Conservation (phyloP, 345 rosid genomes). For the Hypericum perforatum region DNA sequence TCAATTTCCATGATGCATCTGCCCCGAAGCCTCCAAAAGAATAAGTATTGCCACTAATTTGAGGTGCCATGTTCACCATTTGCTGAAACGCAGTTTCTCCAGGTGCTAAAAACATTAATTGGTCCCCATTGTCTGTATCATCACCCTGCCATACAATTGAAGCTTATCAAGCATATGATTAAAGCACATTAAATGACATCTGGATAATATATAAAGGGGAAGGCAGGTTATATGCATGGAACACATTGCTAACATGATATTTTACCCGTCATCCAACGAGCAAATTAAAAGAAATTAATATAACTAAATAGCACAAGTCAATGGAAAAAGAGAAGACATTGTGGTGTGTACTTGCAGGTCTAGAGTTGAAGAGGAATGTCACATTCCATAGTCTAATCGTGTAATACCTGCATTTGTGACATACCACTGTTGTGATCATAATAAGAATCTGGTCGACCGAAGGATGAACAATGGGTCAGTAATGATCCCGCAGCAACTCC, state of each 20-base stretch:
- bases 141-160: slow-evolving; percentile 36
- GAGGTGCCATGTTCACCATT: slow-evolving; percentile 28
- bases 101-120: slow-evolving; percentile 40
- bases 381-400: too few species aligned
- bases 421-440: slow-evolving; percentile 38
- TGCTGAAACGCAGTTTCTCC: slow-evolving; percentile 45
- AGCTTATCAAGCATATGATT: too few species aligned
- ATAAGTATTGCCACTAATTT: slow-evolving; percentile 20
- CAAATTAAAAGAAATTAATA: too few species aligned
- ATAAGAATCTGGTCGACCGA: slow-evolving; percentile 48
- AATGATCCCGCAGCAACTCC: slow-evolving; percentile 60
- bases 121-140: slow-evolving; percentile 33
- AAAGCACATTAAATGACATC: too few species aligned
- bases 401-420: slow-evolving; percentile 55
- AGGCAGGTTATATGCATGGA: too few species aligned
- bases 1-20: slow-evolving; percentile 49
- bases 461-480: slow-evolving; percentile 53
- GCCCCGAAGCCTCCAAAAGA: slow-evolving; percentile 30
- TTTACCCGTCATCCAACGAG: too few species aligned
- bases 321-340: too few species aligned
- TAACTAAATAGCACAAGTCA: too few species aligned
- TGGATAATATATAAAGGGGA: too few species aligned
- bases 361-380: slow-evolving; percentile 7
- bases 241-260: too few species aligned
- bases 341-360: too few species aligned